Base-by-base conservation (phyloP, 176 grass and related monocot species). In the Tillandsia fasciculata region DNA sequence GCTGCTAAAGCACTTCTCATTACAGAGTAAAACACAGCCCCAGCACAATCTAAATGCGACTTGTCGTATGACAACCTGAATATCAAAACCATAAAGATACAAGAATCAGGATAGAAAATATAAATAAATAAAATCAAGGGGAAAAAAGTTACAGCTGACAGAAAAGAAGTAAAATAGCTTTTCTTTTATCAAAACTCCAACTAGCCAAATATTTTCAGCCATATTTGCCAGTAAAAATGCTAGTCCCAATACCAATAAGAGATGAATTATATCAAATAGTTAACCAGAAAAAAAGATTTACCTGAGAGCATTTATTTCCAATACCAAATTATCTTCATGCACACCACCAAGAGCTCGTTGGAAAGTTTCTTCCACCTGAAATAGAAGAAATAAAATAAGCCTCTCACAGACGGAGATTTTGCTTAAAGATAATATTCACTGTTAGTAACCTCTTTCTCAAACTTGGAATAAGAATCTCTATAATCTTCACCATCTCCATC, bases 311-410 rank as follows among this genome's bases (percentile, higher is more conserved):
- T 99, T 93, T 71, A 99, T 99, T 81, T 93, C 94, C 69, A 99
- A 86, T 75, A 92, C 87, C 69, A 99, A 81, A 74, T 87, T 90
- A 65, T 93, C 94, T 72, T 85, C 76, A 81, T 82, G 67, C 53
- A 92, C 77, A 20, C 94, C 88, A 74, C 78, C 67, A 64, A 88
- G 67, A n/a, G 87, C 84, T 26, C 89, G 50, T 63, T 90, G 86
- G 74, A 99, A 92, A 18, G 94, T 99, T 73, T 90, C 94, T 79
- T 99, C 89, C 15, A 99, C 89, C 94, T 99, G 28, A 90, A 73
- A 83, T 63, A 15, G 8, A 11, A 17, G 12, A 61, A 28, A 63
- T 51, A 10, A 4, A 48, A 18, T 64, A 18, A 17, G 15, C 0
- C 52, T 63, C 17, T 13, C 65, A 12, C 24, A 12, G 51, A 75